Conservation (phyloP, 192 early-diverging fungal species). For the Coemansia sp. region DNA sequence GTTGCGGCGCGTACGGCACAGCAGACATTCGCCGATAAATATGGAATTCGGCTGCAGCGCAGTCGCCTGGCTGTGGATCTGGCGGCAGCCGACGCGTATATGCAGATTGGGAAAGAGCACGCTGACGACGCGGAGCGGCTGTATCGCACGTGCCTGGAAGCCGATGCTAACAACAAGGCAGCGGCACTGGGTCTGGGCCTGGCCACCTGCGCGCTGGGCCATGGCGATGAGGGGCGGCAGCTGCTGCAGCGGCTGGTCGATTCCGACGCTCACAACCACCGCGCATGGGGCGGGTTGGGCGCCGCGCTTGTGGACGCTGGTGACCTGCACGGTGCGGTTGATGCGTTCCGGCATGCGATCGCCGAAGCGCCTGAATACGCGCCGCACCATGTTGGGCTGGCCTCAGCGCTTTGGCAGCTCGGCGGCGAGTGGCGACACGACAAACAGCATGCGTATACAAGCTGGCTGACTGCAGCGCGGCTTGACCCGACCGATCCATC, state of each 20-base stretch:
- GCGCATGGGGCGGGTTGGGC: slow-evolving; percentile 65
- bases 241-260: slow-evolving; percentile 56
- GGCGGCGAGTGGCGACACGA: slow-evolving; percentile 61
- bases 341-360: slow-evolving; percentile 54
- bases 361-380: slow-evolving; percentile 50
- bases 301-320: slow-evolving; percentile 57
- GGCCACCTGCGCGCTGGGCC: slow-evolving; percentile 50
- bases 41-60: slow-evolving; percentile 19
- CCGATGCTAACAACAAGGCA: slow-evolving; percentile 32
- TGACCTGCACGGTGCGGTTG: slow-evolving; percentile 54
- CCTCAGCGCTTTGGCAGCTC: slow-evolving; percentile 71
- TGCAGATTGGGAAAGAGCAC: slow-evolving; percentile 55
- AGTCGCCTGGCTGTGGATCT: slow-evolving; percentile 55
- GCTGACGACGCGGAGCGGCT: slow-evolving; percentile 53
- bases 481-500: slow-evolving; percentile 57
- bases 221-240: slow-evolving; percentile 55
- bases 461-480: slow-evolving; percentile 70
- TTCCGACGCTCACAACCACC: slow-evolving; percentile 27
- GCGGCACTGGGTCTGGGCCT: slow-evolving; percentile 54
- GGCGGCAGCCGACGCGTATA: slow-evolving; percentile 59
- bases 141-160: slow-evolving; percentile 54
- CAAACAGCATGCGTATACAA: slow-evolving; percentile 59
- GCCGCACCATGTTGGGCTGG: slow-evolving; percentile 61
- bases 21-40: slow-evolving; percentile 5
- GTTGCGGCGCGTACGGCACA: slow-evolving; percentile 12